A percentile compares a stretch with the other conserved stretches of the same genome.
These are phyloP conservation scores for Dendrobium nobile DNA, from an alignment of 106 monocot species.

Conservation along the genomic window DNA sequence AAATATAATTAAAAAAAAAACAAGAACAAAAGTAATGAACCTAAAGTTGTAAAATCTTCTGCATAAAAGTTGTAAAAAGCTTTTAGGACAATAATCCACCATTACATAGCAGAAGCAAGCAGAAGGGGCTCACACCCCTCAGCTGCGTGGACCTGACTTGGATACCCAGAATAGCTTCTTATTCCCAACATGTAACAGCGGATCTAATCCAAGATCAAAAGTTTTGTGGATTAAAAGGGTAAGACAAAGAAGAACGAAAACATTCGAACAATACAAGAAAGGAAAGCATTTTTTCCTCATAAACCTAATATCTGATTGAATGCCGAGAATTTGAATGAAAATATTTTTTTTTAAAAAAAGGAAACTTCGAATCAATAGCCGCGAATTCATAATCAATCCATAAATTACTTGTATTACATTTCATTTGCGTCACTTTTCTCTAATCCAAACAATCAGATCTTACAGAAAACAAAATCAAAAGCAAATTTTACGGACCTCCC, in stretches of 20 bases:
- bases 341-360: no score
- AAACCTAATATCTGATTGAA: neutral
- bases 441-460: neutral
- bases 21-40: no score
- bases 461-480: neutral
- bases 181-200: neutral
- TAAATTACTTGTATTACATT: neutral
- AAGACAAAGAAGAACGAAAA: neutral
- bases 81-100: neutral
- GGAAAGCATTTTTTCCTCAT: neutral
- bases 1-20: no score
- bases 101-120: neutral
- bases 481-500: constrained; percentile 40
- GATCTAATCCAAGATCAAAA: neutral
- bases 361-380: no score
- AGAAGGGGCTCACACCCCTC: neutral
- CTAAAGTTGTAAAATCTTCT: neutral
- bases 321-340: neutral
- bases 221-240: neutral
- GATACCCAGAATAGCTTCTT: neutral
- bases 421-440: neutral
- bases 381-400: neutral
- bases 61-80: neutral
- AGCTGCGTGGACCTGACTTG: neutral
- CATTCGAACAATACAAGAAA: neutral